Evolutionary conservation across 1,139 yeast species (phyloP), one percentile per base, ranked within the genome.

Genomic region (Debaryomyces coudertii): DNA sequence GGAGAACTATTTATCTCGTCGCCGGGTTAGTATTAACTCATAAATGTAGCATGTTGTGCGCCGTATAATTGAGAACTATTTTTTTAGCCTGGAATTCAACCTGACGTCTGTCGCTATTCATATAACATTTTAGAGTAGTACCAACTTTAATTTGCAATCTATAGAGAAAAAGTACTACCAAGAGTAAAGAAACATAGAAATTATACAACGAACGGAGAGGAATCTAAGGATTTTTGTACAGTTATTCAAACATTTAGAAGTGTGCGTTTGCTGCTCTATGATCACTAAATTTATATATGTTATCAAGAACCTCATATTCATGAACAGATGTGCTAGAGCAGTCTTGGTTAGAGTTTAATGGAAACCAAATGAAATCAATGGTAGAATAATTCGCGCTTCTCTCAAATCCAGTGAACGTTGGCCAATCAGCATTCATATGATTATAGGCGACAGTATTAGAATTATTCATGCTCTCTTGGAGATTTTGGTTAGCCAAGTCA

Each of bases 231-330:
- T 18, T n/a, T 9, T 15, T n/a, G 22, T n/a, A 15, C 9, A 18
- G 9, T 27, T 36, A 36, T 14, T 25, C 43, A 43, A 30, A 34
- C 9, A 61, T 40, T 37, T 54, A 48, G 36, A 59, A 55, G 40
- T 71, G 70, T 7, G 66, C 62, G 23, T 63, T 59, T 12, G 75
- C 64, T 0, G 80, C 78, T 49, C 80, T 60, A 52, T 77, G 81
- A 54, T 77, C 82, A 41, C 77, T 69, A 28, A 69, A 61, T 48
- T 57, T 48, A 43, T 61, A 54, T 14, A 65, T 50, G 40, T 60
- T 60, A 25, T 69, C 70, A 36, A 69, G 62, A 39, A 72, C 69
- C 33, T 71, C 72, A 56, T 73, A 71, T 38, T 66, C 66, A 29
- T 69, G 58, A 11, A 53, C 59, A 2, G 36, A 41, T n/a, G 48